Percentiles rank a stretch among this genome's conserved stretches.
Conservation (phyloP, 257 asterid genomes). For the Lithospermum erythrorhizon region DNA sequence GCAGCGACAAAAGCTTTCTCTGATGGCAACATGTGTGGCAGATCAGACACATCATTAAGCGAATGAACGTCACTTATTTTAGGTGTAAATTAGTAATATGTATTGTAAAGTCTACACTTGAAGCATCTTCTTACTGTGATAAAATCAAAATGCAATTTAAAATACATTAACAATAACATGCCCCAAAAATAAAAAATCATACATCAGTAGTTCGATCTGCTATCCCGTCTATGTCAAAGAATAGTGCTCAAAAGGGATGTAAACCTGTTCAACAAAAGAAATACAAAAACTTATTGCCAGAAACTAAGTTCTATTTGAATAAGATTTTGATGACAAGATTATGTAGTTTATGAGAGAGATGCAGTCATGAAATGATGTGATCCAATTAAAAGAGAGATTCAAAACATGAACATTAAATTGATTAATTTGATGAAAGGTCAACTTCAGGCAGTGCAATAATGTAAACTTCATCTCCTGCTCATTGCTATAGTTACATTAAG, state of each 20-base stretch:
- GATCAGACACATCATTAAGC: conserved; percentile 25
- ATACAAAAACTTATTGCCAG: neutral
- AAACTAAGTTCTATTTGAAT: neutral
- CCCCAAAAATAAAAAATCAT: conserved; percentile 29
- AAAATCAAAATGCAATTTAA: neutral
- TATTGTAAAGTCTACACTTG: too few relatives aligned
- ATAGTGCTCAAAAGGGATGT: conserved; percentile 94
- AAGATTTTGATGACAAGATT: too few relatives aligned
- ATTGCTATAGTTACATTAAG: too few relatives aligned
- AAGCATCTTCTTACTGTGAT: neutral
- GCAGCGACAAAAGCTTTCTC: conserved; percentile 98
- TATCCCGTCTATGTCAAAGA: conserved; percentile 86
- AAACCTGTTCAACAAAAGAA: conserved; percentile 42
- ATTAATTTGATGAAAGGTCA: too few relatives aligned
- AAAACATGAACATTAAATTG: too few relatives aligned
- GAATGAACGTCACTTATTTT: neutral
- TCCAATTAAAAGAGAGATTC: too few relatives aligned
- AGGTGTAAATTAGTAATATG: neutral
- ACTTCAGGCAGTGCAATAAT: too few relatives aligned
- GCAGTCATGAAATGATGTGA: too few relatives aligned
- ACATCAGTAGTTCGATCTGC: conserved; percentile 65
- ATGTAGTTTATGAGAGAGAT: too few relatives aligned
- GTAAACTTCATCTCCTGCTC: too few relatives aligned
- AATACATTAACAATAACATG: too few relatives aligned
- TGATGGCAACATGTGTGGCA: conserved; percentile 97